Base-by-base conservation (phyloP, 108 stramenopile species). In the Fistulifera pelliculosa region DNA sequence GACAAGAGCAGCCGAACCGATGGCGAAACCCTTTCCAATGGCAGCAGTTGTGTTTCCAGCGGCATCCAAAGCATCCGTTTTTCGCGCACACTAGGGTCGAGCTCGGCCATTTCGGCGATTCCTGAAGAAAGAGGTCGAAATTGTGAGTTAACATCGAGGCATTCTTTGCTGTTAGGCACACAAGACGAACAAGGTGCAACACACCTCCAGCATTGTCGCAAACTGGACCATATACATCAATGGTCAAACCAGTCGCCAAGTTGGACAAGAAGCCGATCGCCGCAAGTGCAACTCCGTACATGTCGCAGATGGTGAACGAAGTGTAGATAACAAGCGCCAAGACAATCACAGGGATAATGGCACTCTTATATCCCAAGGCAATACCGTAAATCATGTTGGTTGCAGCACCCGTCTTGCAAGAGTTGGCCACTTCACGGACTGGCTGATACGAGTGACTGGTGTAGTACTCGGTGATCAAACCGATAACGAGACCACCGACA, bases 331-430 rank as follows among this genome's bases (percentile, higher is more conserved):
- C 90, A 71, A 83, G 41, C 22, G 94, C 94, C 53, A 99, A 81
- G 18, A 96, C 92, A 52, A 97, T 49, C 13, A 97, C 96, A 27
- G 98, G 98, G 58, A 99, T 84, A 70, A 96, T 95, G 53, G 87
- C 94, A 58, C 94, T 96, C 70, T 95, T 96, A 90, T 93, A 96
- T 52, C 98, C 98, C 27, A 99, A 83, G 44, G 78, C 95, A 56
- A 99, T 90, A 41, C 98, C 98, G 64, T 95, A 94, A 61, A 99
- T 99, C 93, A 99, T 93, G 75, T 96, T 96, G 59, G 96, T 96
- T 24, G 98, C 98, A 35, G 95, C 87, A 28, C 98, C 98, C 31
- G 94, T 95, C 85, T 94, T 96, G 78, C 95, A 95, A 47, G 81
- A 64, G 58, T 95, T 58, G 49, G 95, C 94, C 50, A 97, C 79